Percentiles rank a stretch among this genome's conserved stretches.
Conservation (phyloP, 1,139 yeast species). For the Yamadazyma friedrichii region DNA sequence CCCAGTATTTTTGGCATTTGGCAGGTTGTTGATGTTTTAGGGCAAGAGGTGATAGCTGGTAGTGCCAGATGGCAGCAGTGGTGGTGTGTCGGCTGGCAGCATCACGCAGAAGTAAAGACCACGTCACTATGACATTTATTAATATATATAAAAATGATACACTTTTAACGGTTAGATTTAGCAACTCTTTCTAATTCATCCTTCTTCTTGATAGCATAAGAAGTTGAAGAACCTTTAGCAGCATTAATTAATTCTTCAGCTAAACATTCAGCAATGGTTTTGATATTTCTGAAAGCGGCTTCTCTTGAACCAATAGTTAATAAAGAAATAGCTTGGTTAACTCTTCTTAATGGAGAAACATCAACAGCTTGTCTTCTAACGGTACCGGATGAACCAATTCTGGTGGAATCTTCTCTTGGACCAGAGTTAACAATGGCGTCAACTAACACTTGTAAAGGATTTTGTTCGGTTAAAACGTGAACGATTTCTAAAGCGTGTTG, state of each 20-base stretch:
- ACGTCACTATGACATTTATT: conserved; percentile 6
- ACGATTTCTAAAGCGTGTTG: conserved; percentile 99
- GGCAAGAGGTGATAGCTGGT: background rate
- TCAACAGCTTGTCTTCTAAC: conserved; percentile 99
- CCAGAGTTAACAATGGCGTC: conserved; percentile 99
- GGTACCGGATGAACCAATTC: conserved; percentile 99
- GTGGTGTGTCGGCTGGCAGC: background rate
- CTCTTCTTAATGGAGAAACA: conserved; percentile 99
- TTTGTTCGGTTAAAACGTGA: conserved; percentile 95
- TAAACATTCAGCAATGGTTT: conserved; percentile 99
- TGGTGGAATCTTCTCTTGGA: conserved; percentile 99
- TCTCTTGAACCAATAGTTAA: conserved; percentile 99
- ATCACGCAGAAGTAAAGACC: background rate
- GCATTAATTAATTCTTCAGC: conserved; percentile 99
- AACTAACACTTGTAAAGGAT: conserved; percentile 99
- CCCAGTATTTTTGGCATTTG: too few species aligned
- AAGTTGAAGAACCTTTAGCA: conserved; percentile 99
- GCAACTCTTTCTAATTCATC: conserved; percentile 99
- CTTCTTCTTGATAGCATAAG: conserved; percentile 99
- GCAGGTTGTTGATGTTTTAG: too few species aligned
- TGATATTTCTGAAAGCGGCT: conserved; percentile 99
- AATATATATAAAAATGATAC: conserved; percentile 9
- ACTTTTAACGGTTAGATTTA: conserved; percentile 95
- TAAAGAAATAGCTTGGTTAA: conserved; percentile 98
- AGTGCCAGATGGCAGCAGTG: too few species aligned